These are phyloP conservation scores for Straminergon stramineum DNA, from an alignment of 225 moss, liverwort and hornwort genomes.

Conservation along the genomic window DNA sequence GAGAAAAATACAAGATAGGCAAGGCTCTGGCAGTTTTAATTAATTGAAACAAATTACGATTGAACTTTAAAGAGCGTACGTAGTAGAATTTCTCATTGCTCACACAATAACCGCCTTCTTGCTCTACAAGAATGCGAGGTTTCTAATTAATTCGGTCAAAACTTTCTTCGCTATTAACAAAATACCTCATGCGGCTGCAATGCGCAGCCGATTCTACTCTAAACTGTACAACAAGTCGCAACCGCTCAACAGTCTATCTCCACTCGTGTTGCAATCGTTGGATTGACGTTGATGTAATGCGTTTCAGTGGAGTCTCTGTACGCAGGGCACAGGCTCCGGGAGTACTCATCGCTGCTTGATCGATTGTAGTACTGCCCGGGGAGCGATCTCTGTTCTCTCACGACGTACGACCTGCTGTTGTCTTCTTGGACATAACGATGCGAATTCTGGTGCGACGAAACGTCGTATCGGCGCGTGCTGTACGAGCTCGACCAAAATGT, in stretches of 20 bases:
- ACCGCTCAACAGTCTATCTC: background rate
- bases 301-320: constrained; percentile 6
- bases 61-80: background rate
- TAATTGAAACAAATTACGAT: background rate
- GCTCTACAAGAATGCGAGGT: background rate
- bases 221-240: background rate
- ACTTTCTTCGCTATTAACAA: background rate
- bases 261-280: background rate
- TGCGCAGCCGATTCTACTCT: background rate
- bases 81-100: background rate
- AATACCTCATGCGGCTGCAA: background rate
- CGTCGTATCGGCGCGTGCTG: background rate
- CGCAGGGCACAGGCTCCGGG: background rate
- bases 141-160: background rate
- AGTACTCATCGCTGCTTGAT: background rate
- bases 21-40: background rate
- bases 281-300: constrained; percentile 3
- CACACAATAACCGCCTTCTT: background rate
- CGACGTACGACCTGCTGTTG: background rate
- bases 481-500: background rate
- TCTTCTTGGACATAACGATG: background rate
- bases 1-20: background rate
- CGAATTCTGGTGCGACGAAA: background rate
- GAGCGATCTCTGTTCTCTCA: background rate
- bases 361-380: background rate